Evolutionary conservation across 768 basidiomycete species (phyloP).

Genomic region (Lactifluus pinguis): DNA sequence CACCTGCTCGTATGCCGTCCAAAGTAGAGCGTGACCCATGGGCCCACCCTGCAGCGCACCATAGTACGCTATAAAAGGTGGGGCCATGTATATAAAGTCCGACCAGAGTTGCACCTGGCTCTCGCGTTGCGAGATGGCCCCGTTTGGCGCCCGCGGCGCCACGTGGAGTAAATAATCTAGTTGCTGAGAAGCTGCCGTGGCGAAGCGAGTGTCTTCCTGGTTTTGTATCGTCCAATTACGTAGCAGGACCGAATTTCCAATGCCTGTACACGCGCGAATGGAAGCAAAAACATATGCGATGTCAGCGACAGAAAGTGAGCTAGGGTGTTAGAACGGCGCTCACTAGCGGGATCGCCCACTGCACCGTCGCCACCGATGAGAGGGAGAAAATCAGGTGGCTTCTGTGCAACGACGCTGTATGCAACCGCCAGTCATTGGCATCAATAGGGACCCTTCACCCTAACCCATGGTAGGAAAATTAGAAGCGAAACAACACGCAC

Average conservation of each 20-base stretch:
- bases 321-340: slow-evolving; percentile 12
- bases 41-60: slow-evolving; percentile 37
- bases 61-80: slow-evolving; percentile 60
- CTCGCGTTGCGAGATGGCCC: slow-evolving; percentile 52
- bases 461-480: background rate
- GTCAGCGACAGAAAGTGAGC: background rate
- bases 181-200: slow-evolving; percentile 37
- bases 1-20: slow-evolving; percentile 47
- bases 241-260: slow-evolving; percentile 44
- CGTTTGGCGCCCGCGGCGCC: slow-evolving; percentile 37
- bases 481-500: slow-evolving; percentile 22
- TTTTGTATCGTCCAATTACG: slow-evolving; percentile 44
- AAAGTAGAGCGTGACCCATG: slow-evolving; percentile 30
- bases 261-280: slow-evolving; percentile 25
- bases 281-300: background rate
- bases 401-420: slow-evolving; percentile 33
- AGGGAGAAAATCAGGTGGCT: slow-evolving; percentile 31
- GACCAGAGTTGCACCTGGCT: slow-evolving; percentile 50
- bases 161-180: slow-evolving; percentile 38
- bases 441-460: background rate
- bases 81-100: slow-evolving; percentile 54
- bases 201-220: slow-evolving; percentile 26
- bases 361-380: slow-evolving; percentile 42
- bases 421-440: background rate
- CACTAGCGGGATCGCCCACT: slow-evolving; percentile 54